Evolutionary conservation across 441 rosid species (phyloP), one percentile per base, ranked within the genome.

Genomic region (Theobroma grandiflorum): DNA sequence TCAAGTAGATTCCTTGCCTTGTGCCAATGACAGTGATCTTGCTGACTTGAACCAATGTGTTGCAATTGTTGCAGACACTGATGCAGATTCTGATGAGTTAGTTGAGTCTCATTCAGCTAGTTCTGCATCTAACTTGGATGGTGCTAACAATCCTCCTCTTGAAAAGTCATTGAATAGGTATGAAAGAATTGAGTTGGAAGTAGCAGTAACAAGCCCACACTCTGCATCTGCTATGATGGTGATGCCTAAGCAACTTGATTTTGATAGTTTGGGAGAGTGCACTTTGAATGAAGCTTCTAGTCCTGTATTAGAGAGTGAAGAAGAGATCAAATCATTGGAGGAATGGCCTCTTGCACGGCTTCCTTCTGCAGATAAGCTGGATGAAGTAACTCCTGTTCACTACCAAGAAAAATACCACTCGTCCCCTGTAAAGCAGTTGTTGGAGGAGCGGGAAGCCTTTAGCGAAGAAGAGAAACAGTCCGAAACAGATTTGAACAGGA

Each of bases 171-270:
- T 50, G 53, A 72, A 47, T 59, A 71, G 58, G 71, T 20, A 43
- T 3, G 57, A 47, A 40, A 81, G 79, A 71, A 79, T 77, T 42
- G 82, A 62, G 68, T 71, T 63, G 78, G 86, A 77, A 74, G 82
- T 22, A 75, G 77, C 78, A 55, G 85, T 68, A 42, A 68, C 85
- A 76, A 76, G 84, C 84, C 79, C 67, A 61, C 70, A 61, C 31
- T 61, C 75, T 84, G 81, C 85, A 71, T 79, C 76, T 72, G 69
- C 78, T 52, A 78, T 76, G 79, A 80, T 59, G 78, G 77, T 90
- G 82, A 71, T 85, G 79, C 91, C 90, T 58, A 84, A 85, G 82
- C 86, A 84, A 72, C 87, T 87, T 82, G 78, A 87, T 84, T 90
- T 93, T 81, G 85, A 84, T 82, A 87, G 87, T 80, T 58, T 72